Base-by-base conservation (phyloP, 345 rosid species). In the Ceriops zippeliana region DNA sequence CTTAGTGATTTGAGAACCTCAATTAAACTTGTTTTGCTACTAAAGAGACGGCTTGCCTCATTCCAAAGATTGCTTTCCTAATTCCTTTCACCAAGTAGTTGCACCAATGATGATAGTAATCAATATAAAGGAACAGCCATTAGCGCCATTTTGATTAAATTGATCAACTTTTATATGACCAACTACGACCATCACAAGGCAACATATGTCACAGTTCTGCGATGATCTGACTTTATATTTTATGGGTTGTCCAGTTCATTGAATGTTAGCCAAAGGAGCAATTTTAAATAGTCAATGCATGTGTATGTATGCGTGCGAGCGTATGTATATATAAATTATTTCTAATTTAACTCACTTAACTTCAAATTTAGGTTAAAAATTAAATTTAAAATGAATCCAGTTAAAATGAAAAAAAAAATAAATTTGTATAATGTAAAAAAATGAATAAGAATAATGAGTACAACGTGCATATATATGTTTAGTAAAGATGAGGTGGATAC, bases 31-130 rank as follows among this genome's bases (percentile, higher is more conserved):
- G 52, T 47, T 66, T 62, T 51, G 15, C 54, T 70, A 58, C 52
- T 77, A 65, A 77, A 81, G 79, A 67, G 88, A 84, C 84, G 68
- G 74, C 81, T 82, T 82, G 72, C 84, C 84, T 82, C 70, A 65
- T 63, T 69, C 70, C 81, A 64, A 74, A 80, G 80, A 74, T 78
- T 63, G 58, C 65, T 77, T 75, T 82, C 75, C 81, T 76, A 78
- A 74, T 74, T 72, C 68, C 70, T 70, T 61, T 78, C 56, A 62
- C 62, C 56, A 57, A 47, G 54, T 74, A 79, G 74, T 75, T 65
- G 61, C 73, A 73, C 15, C 67, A 68, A 61, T 37, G 47, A 51
- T 26, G 52, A 24, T 7, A n/a, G 11, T 11, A 53, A 31, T 20
- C n/a, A 53, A 31, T 10, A 27, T 8, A 64, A 9, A 17, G 28